phyloP scores from a whole-genome alignment of 2,329 filamentous ascomycete genomes.

The Pseudomassariella vexata region DNA sequence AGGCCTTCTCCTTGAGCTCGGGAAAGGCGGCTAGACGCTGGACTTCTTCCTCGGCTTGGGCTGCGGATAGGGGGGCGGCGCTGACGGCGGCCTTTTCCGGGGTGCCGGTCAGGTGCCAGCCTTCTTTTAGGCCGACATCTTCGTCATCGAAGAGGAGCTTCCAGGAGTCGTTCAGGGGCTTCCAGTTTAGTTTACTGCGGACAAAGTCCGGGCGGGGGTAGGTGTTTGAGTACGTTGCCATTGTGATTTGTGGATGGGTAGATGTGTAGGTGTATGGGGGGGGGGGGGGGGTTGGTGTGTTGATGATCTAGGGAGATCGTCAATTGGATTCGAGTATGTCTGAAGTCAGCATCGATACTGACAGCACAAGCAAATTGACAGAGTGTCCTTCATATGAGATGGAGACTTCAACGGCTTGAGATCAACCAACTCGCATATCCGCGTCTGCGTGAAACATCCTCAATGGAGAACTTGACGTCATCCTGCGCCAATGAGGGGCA shows the following conservation, averaged over 20 bases:
- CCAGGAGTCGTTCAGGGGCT: conserved; percentile 57
- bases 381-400: neutral
- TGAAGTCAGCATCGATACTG: too few species aligned
- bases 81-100: conserved; percentile 33
- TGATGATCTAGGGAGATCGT: too few species aligned
- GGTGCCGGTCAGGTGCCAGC: conserved; percentile 49
- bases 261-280: neutral
- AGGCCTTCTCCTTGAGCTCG: conserved; percentile 40
- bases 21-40: conserved; percentile 44
- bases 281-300: too few species aligned
- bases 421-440: neutral
- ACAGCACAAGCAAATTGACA: too few species aligned
- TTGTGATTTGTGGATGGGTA: conserved; percentile 8
- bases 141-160: conserved; percentile 60
- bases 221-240: conserved; percentile 22
- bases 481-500: conserved; percentile 8
- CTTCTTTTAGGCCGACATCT: conserved; percentile 45
- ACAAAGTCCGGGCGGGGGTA: conserved; percentile 64
- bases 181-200: conserved; percentile 50
- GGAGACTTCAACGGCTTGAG: neutral
- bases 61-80: conserved; percentile 9
- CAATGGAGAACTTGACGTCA: conserved; percentile 20
- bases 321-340: too few species aligned
- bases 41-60: conserved; percentile 29
- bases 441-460: conserved; percentile 6